Evolutionary conservation across 768 basidiomycete species (phyloP), one percentile per base, ranked within the genome.

Genomic region (Tulasnella sp.): DNA sequence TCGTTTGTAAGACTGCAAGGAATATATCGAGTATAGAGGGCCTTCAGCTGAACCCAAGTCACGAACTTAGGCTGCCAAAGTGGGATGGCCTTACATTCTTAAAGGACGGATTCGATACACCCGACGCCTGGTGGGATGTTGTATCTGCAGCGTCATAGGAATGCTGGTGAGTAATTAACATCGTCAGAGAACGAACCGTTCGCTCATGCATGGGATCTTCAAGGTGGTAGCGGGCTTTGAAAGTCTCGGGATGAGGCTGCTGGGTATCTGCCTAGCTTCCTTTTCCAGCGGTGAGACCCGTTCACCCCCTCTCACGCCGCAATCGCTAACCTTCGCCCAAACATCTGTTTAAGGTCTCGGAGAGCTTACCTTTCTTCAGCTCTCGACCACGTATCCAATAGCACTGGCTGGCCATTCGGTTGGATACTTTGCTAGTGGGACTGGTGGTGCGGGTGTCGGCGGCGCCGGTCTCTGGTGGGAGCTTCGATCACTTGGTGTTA

Each of bases 381-480:
- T 97, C n/a, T 96, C 95, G 0, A 95, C 93, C 2, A 92, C 92
- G 0, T 95, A 88, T 68, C 92, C 92, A 1, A 87, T 88, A 0
- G 89, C 91, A n/a, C 84, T 92, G 56, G 91, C 90, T 8, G 93
- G 94, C 1, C 92, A 91, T 39, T 92, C 94, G 52, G 90, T 99
- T 16, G 96, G 97, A 6, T 98, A 96, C 83, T 99, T 98, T 85
- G 92, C 97, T 9, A 92, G 93, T 12, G 97, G 97, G 0, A 99
- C 97, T 0, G 97, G 97, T 1, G 95, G 93, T 6, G 97, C 97
- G 0, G 97, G 97, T 0, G 89, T 99, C 0, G 93, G 92, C 0
- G 97, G 97, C 9, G 96, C 97, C 0, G 93, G 93, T 52, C 83
- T 98, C 18, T 99, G 98, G 98, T 99, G 97, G 97, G 88, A 95